Evolutionary conservation across 2,329 filamentous ascomycete species (phyloP).

Genomic region (Pezicula rhizophila): DNA sequence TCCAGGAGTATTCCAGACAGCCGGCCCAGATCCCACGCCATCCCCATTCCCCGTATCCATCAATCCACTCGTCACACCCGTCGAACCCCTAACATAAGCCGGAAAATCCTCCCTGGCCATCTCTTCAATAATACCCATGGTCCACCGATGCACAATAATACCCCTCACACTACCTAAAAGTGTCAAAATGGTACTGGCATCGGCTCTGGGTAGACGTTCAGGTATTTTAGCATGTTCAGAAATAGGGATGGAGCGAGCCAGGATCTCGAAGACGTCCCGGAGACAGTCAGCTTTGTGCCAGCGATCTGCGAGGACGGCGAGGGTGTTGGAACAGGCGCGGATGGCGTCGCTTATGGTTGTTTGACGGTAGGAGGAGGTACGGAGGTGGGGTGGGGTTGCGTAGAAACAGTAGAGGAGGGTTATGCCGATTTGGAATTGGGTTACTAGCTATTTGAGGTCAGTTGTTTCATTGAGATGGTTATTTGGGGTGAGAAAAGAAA

Average conservation of each 20-base stretch:
- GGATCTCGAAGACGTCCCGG: constrained; percentile 10
- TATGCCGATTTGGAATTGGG: not conserved
- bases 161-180: not conserved
- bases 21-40: too few relatives aligned
- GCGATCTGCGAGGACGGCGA: constrained; percentile 17
- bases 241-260: constrained; percentile 7
- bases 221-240: not conserved
- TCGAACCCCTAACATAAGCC: too few relatives aligned
- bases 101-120: not conserved
- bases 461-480: too few relatives aligned
- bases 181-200: not conserved
- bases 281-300: not conserved
- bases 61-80: too few relatives aligned
- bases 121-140: not conserved
- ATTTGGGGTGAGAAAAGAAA: too few relatives aligned
- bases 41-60: too few relatives aligned
- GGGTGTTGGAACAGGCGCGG: constrained; percentile 17
- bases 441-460: too few relatives aligned
- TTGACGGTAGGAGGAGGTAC: not conserved
- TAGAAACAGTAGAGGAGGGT: not conserved
- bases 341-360: constrained; percentile 14
- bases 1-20: too few relatives aligned
- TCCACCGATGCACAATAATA: not conserved
- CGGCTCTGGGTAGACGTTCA: not conserved
- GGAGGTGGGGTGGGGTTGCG: not conserved